Evolutionary conservation across 768 basidiomycete species (phyloP).

Genomic region (Mycena capillaripes): DNA sequence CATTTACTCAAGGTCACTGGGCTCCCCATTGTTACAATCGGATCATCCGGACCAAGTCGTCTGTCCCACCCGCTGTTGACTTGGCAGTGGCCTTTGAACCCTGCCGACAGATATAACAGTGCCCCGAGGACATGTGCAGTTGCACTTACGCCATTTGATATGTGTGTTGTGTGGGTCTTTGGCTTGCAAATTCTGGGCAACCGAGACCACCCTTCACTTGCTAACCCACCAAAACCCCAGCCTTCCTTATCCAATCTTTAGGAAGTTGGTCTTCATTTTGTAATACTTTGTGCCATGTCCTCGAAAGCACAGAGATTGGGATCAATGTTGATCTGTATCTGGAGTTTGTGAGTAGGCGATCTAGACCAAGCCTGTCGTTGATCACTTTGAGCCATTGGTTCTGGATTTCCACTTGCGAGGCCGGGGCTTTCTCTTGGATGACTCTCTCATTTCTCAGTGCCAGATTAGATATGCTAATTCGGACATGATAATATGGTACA

Average conservation of each 20-base stretch:
- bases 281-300: too few species aligned
- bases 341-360: too few species aligned
- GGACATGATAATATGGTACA: not conserved
- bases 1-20: too few species aligned
- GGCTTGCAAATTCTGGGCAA: not conserved
- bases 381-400: constrained; percentile 20
- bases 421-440: not conserved
- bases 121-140: constrained; percentile 6
- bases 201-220: not conserved
- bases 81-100: constrained; percentile 13
- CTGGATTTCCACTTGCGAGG: constrained; percentile 1
- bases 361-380: too few species aligned
- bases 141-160: not conserved
- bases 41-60: too few species aligned
- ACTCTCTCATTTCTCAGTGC: not conserved
- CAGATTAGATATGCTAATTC: not conserved
- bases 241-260: constrained; percentile 11
- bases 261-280: constrained; percentile 15
- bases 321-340: too few species aligned
- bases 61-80: too few species aligned
- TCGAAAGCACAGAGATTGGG: too few species aligned
- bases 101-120: not conserved
- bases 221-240: constrained; percentile 24
- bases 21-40: too few species aligned
- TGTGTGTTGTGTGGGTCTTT: not conserved